phyloP scores from a whole-genome alignment of 192 early-diverging fungal species.

The Coemansia sp. region DNA sequence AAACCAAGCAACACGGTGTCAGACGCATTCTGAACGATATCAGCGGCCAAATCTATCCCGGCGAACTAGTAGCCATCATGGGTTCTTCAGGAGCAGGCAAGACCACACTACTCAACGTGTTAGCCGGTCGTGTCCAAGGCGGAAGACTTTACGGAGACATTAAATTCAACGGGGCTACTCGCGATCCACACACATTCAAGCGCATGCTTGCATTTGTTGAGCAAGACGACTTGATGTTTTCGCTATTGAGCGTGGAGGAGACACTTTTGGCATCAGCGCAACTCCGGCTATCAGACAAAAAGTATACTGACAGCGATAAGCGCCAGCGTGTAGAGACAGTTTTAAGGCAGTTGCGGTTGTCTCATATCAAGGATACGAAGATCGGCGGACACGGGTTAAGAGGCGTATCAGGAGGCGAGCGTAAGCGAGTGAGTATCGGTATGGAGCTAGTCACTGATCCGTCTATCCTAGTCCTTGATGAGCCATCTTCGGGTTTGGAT shows the following conservation, averaged over 20 bases:
- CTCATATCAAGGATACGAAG: constrained; percentile 58
- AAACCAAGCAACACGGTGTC: constrained; percentile 29
- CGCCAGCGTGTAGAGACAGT: constrained; percentile 62
- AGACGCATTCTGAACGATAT: constrained; percentile 65
- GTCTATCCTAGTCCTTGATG: constrained; percentile 56
- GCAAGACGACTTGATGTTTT: constrained; percentile 58
- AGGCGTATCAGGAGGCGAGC: constrained; percentile 60
- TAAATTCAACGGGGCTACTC: constrained; percentile 54
- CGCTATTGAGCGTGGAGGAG: constrained; percentile 72
- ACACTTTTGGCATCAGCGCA: constrained; percentile 72
- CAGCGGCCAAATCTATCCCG: constrained; percentile 70
- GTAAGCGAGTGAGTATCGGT: constrained; percentile 56
- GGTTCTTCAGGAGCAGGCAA: constrained; percentile 91
- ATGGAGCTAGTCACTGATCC: constrained; percentile 60
- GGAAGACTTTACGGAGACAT: constrained; percentile 61
- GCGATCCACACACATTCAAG: constrained; percentile 45
- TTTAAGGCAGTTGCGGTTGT: constrained; percentile 66
- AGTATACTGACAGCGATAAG: constrained; percentile 56
- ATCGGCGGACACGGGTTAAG: constrained; percentile 45
- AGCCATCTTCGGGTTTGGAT: constrained; percentile 70
- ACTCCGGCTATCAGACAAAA: constrained; percentile 64
- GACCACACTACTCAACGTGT: constrained; percentile 76
- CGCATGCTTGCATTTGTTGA: constrained; percentile 54
- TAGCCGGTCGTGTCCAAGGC: constrained; percentile 67
- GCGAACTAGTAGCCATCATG: constrained; percentile 86